Conservation (phyloP, 176 grass and related monocot genomes). For the Pharus latifolius region DNA sequence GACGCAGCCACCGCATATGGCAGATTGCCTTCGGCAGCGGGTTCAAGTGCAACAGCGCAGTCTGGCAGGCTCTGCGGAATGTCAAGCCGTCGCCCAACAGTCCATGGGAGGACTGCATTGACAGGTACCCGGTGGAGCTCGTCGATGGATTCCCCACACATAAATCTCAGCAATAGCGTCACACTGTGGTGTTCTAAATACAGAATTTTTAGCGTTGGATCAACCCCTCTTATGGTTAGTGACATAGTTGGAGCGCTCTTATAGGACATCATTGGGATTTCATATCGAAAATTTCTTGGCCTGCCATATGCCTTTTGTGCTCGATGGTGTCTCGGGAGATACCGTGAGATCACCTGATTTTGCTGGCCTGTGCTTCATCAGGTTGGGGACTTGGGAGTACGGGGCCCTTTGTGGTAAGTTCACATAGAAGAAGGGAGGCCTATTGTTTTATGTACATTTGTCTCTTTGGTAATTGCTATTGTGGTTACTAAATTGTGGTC, state of each 20-base stretch:
- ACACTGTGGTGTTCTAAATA: not conserved
- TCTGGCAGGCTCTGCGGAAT: slow-evolving; percentile 70
- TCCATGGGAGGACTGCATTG: slow-evolving; percentile 74
- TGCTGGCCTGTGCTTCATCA: slow-evolving; percentile 16
- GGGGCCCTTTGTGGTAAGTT: slow-evolving; percentile 17
- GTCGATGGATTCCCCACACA: slow-evolving; percentile 46
- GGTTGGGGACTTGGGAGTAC: not conserved
- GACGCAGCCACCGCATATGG: slow-evolving; percentile 69
- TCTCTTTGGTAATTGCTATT: slow-evolving; percentile 23
- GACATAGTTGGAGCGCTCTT: not conserved
- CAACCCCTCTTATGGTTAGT: slow-evolving; percentile 11
- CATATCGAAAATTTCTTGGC: slow-evolving; percentile 15
- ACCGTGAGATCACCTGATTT: not conserved
- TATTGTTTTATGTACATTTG: slow-evolving; percentile 22
- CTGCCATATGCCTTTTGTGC: not conserved
- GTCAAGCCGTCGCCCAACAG: slow-evolving; percentile 51
- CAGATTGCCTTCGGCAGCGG: slow-evolving; percentile 90
- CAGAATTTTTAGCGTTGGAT: not conserved
- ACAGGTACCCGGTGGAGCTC: slow-evolving; percentile 73
- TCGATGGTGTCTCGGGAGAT: too few species aligned
- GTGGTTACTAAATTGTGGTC: slow-evolving; percentile 14
- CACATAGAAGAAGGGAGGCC: not conserved
- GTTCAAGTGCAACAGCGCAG: slow-evolving; percentile 94
- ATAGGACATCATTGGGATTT: slow-evolving; percentile 7
- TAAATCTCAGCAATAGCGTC: slow-evolving; percentile 22